phyloP scores from a whole-genome alignment of 164 flowering plant species.

The Vitis rupestris region DNA sequence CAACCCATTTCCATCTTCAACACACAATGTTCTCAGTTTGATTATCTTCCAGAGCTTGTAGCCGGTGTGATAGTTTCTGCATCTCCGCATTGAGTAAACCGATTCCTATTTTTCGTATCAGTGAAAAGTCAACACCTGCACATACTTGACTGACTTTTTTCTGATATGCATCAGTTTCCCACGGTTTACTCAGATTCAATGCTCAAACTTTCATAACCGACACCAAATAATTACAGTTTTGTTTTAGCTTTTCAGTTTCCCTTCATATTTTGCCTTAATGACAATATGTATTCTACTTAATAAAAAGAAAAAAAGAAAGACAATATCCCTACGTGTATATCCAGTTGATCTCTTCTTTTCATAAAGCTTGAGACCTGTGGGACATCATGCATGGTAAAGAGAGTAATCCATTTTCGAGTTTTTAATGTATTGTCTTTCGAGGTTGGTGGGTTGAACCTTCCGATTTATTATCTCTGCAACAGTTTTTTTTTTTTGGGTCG shows the following conservation, averaged over 20 bases:
- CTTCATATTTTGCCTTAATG: background rate
- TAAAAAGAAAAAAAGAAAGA: background rate
- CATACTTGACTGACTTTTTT: background rate
- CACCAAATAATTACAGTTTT: too few species aligned
- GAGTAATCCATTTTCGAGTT: background rate
- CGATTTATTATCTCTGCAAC: slow-evolving; percentile 4
- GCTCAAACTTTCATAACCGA: too few species aligned
- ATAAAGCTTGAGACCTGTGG: background rate
- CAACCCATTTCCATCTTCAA: too few species aligned
- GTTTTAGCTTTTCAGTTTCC: background rate
- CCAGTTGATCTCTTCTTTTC: slow-evolving; percentile 3
- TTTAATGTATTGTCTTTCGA: slow-evolving; percentile 11
- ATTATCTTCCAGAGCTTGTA: background rate
- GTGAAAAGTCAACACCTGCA: too few species aligned
- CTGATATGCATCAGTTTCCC: background rate
- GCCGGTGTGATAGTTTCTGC: background rate
- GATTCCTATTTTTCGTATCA: too few species aligned
- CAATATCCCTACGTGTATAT: background rate
- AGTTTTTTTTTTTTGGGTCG: background rate
- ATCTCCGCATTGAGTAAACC: background rate
- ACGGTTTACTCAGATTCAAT: background rate
- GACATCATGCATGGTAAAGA: slow-evolving; percentile 9
- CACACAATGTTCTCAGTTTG: background rate
- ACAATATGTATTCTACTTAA: background rate
- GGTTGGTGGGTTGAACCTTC: slow-evolving; percentile 12